Base-by-base conservation (phyloP, 1,139 yeast species). In the Sugiyamaella xylanicola region DNA sequence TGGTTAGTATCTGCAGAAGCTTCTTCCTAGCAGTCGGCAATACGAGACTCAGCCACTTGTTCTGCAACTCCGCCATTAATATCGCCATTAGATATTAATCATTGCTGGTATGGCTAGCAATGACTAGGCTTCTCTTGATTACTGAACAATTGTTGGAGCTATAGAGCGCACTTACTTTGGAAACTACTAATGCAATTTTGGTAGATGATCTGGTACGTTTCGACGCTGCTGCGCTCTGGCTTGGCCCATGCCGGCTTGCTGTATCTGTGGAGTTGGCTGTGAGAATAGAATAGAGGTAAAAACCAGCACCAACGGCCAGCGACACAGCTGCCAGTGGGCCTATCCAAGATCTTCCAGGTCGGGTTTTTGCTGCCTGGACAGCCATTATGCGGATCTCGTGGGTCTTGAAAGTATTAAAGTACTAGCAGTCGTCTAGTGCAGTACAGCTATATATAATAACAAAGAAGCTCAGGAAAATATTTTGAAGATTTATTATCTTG, bases 121-220 rank as follows among this genome's bases (percentile, higher is more conserved):
- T n/a, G n/a, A n/a, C n/a, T n/a, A n/a, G n/a, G n/a, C n/a, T n/a
- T n/a, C n/a, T n/a, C n/a, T n/a, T n/a, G n/a, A n/a, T 25, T 9
- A 25, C 29, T 25, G 29, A 25, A 25, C 29, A 9, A 5, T 25
- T 25, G 9, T 25, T n/a, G n/a, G n/a, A n/a, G n/a, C n/a, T n/a
- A n/a, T n/a, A n/a, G n/a, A n/a, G n/a, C 8, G 20, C 3, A 45
- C 60, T 49, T 47, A 56, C 61, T 51, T 57, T 57, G 17, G 63
- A 59, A 3, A 62, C 61, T 2, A 63, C 63, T 22, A 63, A 54
- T 11, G 66, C 56, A 19, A 63, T 54, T 42, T 59, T 61, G 48
- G 57, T 56, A n/a, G 56, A 50, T 16, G 53, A 11, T 50, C 16
- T 35, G 25, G 48, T 37, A n/a, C 40, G 17, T 19, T 41, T 41